A percentile compares a stretch with the other conserved stretches of the same genome.
Conservation (phyloP, 129 eudicot species). For the Flaveria brownii region DNA sequence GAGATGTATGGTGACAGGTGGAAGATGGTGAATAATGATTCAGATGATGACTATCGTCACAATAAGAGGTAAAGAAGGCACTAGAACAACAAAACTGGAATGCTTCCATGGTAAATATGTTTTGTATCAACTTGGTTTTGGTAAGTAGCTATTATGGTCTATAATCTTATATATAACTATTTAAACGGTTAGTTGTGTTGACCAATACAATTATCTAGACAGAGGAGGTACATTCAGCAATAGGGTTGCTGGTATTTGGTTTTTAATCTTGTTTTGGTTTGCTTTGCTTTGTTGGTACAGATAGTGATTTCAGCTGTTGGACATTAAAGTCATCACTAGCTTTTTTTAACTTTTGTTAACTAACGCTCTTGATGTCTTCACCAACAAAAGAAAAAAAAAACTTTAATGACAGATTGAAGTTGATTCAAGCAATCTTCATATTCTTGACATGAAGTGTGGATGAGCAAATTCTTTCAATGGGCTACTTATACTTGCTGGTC, state of each 20-base stretch:
- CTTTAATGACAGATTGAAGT: constrained; percentile 41
- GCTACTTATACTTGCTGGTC: constrained; percentile 47
- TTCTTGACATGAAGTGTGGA: constrained; percentile 29
- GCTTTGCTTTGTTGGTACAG: constrained; percentile 54
- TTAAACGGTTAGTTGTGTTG: constrained; percentile 29
- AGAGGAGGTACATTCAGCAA: constrained; percentile 26
- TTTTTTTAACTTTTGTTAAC: constrained; percentile 52
- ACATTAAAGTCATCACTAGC: constrained; percentile 47
- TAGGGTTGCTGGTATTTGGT: constrained; percentile 48
- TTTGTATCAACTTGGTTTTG: constrained; percentile 50
- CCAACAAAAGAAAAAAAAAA: constrained; percentile 34
- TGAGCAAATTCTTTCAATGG: constrained; percentile 28
- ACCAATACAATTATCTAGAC: constrained; percentile 31
- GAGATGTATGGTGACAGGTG: constrained; percentile 33
- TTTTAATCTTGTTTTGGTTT: constrained; percentile 51
- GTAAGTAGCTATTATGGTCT: constrained; percentile 32
- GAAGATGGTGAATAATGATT: constrained; percentile 31
- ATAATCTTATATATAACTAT: constrained; percentile 27
- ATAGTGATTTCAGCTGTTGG: constrained; percentile 57
- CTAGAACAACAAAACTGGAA: constrained; percentile 41
- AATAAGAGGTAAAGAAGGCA: constrained; percentile 54
- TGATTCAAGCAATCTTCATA: constrained; percentile 43
- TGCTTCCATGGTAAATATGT: constrained; percentile 63
- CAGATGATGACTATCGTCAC: constrained; percentile 45
- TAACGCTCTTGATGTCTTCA: constrained; percentile 53